Evolutionary conservation across 495 filamentous ascomycete species (phyloP).

Genomic region (Xanthoparmelia taractica): DNA sequence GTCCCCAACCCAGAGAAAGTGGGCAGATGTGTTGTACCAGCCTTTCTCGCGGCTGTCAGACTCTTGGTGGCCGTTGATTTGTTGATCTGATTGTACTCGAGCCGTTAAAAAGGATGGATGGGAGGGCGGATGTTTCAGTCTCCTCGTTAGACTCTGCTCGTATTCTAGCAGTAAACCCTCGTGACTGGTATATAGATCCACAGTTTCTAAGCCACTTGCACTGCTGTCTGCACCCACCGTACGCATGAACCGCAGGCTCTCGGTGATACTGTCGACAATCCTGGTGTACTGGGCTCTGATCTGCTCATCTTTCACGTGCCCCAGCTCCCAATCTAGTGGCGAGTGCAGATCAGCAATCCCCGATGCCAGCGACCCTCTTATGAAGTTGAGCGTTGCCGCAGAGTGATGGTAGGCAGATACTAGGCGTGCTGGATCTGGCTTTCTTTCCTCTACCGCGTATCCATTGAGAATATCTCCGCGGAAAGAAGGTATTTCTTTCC

Average conservation of each 20-base stretch:
- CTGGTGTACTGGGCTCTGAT: conserved; percentile 76
- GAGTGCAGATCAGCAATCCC: conserved; percentile 91
- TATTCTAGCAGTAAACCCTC: conserved; percentile 94
- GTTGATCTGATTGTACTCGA: conserved; percentile 15
- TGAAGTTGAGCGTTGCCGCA: conserved; percentile 84
- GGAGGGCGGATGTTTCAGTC: conserved; percentile 54
- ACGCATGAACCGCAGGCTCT: conserved; percentile 89
- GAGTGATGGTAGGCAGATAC: conserved; percentile 95
- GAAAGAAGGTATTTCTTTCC: conserved; percentile 78
- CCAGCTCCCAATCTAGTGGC: conserved; percentile 88
- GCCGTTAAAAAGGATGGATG: conserved; percentile 14
- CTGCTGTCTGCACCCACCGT: conserved; percentile 86
- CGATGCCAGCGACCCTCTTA: conserved; percentile 72
- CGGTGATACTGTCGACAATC: conserved; percentile 78
- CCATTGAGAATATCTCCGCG: conserved; percentile 95
- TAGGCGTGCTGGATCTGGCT: conserved; percentile 71
- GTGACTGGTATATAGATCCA: conserved; percentile 91
- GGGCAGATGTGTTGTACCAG: conserved; percentile 86
- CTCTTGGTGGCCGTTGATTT: conserved; percentile 17
- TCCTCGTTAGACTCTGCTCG: conserved; percentile 75
- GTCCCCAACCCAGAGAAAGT: conserved; percentile 98
- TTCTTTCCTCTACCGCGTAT: conserved; percentile 58
- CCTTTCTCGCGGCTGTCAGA: conserved; percentile 31
- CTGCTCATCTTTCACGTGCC: conserved; percentile 77
- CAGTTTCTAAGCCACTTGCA: conserved; percentile 74